Evolutionary conservation across 2,329 filamentous ascomycete genomes (phyloP).

Genomic region (Gliomastix tumulicola): DNA sequence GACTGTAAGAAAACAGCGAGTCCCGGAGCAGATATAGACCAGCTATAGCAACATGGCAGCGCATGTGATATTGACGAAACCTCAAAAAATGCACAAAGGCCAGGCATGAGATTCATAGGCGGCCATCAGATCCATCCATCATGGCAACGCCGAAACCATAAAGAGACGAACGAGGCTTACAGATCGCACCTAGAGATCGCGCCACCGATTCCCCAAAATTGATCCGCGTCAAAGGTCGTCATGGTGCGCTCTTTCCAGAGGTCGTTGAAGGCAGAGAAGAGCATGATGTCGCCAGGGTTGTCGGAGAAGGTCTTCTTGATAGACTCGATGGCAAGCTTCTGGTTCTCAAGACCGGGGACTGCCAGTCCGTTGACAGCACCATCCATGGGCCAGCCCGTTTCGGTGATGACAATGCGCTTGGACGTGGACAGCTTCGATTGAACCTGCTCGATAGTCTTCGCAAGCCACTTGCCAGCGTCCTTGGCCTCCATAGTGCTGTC

Average conservation of each 20-base stretch:
- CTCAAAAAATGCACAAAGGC: no score
- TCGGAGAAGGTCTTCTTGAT: conserved; percentile 53
- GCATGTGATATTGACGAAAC: no score
- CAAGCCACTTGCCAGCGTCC: conserved; percentile 61
- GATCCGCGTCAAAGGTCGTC: conserved; percentile 63
- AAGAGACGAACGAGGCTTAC: no score
- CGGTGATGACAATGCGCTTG: conserved; percentile 67
- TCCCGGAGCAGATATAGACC: no score
- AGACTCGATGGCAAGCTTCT: conserved; percentile 56
- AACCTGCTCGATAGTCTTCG: conserved; percentile 41
- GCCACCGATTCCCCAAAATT: conserved; percentile 65
- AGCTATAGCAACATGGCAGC: no score
- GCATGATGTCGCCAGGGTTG: conserved; percentile 47
- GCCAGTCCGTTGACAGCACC: conserved; percentile 60
- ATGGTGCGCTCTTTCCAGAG: conserved; percentile 64
- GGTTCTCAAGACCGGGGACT: conserved; percentile 61
- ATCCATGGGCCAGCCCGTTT: conserved; percentile 76
- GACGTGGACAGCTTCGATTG: conserved; percentile 30
- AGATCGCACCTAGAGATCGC: conserved; percentile 13
- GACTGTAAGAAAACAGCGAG: no score
- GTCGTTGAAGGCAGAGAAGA: conserved; percentile 78
- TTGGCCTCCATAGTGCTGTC: conserved; percentile 53
- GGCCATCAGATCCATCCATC: no score
- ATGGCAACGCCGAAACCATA: no score
- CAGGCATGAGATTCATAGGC: no score